phyloP scores from a whole-genome alignment of 768 basidiomycete genomes.

The Phlebiopsis flavidoalba region DNA sequence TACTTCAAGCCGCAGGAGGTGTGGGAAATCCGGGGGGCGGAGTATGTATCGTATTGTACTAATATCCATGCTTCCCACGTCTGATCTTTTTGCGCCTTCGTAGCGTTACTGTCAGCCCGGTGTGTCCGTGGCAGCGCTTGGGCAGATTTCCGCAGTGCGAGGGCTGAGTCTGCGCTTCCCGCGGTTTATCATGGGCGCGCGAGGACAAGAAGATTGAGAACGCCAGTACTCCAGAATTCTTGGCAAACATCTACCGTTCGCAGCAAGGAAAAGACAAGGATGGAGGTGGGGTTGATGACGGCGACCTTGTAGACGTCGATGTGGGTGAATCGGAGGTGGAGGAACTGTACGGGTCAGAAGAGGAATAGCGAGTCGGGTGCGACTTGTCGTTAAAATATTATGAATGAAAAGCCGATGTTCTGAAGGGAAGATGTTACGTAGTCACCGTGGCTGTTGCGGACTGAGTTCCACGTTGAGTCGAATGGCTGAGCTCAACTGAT shows the following conservation, averaged over 20 bases:
- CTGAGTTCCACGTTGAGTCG: not conserved
- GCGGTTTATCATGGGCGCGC: slow-evolving; percentile 67
- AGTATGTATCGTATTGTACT: slow-evolving; percentile 28
- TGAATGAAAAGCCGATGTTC: not conserved
- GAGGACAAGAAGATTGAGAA: slow-evolving; percentile 71
- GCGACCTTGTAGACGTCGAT: slow-evolving; percentile 56
- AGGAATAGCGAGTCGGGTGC: not conserved
- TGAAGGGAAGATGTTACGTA: not conserved
- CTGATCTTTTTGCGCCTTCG: slow-evolving; percentile 1
- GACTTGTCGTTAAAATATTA: not conserved
- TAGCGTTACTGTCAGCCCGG: slow-evolving; percentile 80
- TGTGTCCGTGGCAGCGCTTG: slow-evolving; percentile 78
- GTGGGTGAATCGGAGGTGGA: slow-evolving; percentile 24
- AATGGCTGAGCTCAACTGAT: not conserved
- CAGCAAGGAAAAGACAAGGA: slow-evolving; percentile 46
- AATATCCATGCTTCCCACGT: not conserved
- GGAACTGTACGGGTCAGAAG: slow-evolving; percentile 9
- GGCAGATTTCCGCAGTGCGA: slow-evolving; percentile 47
- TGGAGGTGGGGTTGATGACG: slow-evolving; percentile 44
- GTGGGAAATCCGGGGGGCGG: slow-evolving; percentile 86
- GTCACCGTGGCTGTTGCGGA: not conserved
- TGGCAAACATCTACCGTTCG: slow-evolving; percentile 62
- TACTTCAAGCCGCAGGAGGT: slow-evolving; percentile 73
- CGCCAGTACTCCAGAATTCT: slow-evolving; percentile 66
- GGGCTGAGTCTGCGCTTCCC: slow-evolving; percentile 88